Base-by-base conservation (phyloP, 805 yeast genomes). In the Gaillardinia entomophila region DNA sequence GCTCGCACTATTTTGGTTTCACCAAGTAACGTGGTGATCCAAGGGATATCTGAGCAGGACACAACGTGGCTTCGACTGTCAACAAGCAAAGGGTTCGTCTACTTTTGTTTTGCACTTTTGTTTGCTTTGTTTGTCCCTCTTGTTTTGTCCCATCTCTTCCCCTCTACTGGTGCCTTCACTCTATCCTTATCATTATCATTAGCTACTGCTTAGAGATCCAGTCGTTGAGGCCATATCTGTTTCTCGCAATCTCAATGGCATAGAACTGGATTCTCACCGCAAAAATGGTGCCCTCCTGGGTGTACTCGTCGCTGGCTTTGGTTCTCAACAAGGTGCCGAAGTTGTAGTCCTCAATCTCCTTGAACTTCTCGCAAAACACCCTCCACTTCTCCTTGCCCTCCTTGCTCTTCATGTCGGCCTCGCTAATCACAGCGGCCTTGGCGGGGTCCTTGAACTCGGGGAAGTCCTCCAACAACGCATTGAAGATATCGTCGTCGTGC, bases 181-280 rank as follows among this genome's bases (percentile, higher is more conserved):
- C n/a, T n/a, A n/a, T n/a, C n/a, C n/a, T n/a, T n/a, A n/a, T n/a
- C n/a, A n/a, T n/a, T n/a, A n/a, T n/a, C n/a, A n/a, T 19, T 10
- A 19, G 22, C 19, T 43, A 39, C 41, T 49, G 41, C 33, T 48
- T 42, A 22, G 50, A 37, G 27, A 78, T 71, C 98, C 98, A 92
- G 64, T 92, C 96, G 64, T 92, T 92, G 50, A 84, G 71, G 24
- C 95, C 95, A 43, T 73, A 73, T 58, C 79, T 84, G 68, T 92
- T 92, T 73, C 98, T 82, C 39, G 86, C 87, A 42, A 92, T 82
- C 68, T 92, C 98, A 53, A 88, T 74, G 35, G 96, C 96, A 50
- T 89, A 84, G 57, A 92, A 92, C 65, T 92, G 97, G 54, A 90
- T 77, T 66, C 97, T 80, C 37, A 90, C 92, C 8, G 71, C 96